Evolutionary conservation across 2,329 filamentous ascomycete genomes (phyloP), one percentile per base, ranked within the genome.

Genomic region (Hypoxylon sp.): DNA sequence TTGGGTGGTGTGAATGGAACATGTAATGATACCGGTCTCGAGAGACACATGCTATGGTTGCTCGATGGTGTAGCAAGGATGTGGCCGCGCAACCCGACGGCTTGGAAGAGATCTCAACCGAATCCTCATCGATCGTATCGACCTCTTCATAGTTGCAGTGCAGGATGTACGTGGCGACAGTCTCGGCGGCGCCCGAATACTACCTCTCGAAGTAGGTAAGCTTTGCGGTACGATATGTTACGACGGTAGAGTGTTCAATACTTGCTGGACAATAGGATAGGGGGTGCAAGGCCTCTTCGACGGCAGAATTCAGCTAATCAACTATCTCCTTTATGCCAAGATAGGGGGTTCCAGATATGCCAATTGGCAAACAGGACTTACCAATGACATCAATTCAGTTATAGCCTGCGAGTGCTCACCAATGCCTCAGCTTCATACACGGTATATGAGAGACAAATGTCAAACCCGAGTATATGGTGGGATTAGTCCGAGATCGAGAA

Each of bases 1-100:
- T 47, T 31, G 19, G 31, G 37, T 47, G 22, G 47, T 42, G 31
- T 53, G 46, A 24, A 64, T 54, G 54, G 39, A 48, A 37, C 13
- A n/a, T 35, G 37, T 22, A 29, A 46, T 31, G 26, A 46, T 52
- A 42, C 39, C 44, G 39, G 42, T 6, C 26, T 31, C 59, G 50
- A 63, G 46, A 48, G 33, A 31, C 37, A 52, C 46, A 46, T 42
- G 29, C 17, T 53, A 22, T 19, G 33, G 33, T 50, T 53, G 29
- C 24, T 52, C 11, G 33, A 24, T 14, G 37, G 17, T 51, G 17
- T 42, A 57, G 47, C 29, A 39, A 57, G n/a, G 11, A 13, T 42
- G 35, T 26, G 17, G 35, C 22, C 11, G 19, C 39, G 26, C n/a
- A 42, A 56, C 54, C 54, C 39, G 24, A 29, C 31, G 47, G 10